Percentiles rank a stretch among this genome's conserved stretches.
Evolutionary conservation across 305 asterid genomes (phyloP).

Genomic region (Solanum hybrid): DNA sequence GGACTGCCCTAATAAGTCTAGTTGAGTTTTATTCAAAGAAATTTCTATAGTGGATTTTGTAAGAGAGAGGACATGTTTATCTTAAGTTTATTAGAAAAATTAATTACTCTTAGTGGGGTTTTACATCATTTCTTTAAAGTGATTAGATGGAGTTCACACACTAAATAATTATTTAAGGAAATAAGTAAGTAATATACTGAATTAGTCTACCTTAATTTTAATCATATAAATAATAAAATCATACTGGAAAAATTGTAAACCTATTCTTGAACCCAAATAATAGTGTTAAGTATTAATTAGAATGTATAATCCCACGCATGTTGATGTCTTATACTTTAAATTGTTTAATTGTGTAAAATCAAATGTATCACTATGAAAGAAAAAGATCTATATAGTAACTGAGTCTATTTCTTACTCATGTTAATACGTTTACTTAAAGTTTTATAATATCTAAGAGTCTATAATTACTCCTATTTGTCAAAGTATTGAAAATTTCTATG

Average conservation of each 20-base stretch:
- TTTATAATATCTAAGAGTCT: neutral
- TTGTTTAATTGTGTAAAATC: neutral
- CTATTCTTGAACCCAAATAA: neutral
- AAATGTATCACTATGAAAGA: neutral
- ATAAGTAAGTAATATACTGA: neutral
- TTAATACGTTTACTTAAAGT: neutral
- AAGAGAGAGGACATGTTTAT: neutral
- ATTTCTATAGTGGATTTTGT: neutral
- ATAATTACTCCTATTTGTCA: neutral
- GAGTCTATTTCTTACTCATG: neutral
- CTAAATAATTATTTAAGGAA: neutral
- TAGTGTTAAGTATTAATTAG: neutral
- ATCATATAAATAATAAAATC: neutral
- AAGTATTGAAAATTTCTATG: neutral
- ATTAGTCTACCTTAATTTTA: neutral
- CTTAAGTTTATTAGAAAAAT: neutral
- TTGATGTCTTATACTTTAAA: neutral
- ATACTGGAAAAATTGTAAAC: neutral
- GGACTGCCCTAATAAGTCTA: neutral
- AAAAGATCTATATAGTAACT: neutral
- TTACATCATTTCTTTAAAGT: neutral
- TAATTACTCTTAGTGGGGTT: neutral
- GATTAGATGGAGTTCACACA: neutral
- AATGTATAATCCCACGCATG: neutral
- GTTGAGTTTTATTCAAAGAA: neutral